These are phyloP conservation scores for Rhipidocladum racemiflorum DNA, from an alignment of 176 grass and related monocot species.

Conservation along the genomic window DNA sequence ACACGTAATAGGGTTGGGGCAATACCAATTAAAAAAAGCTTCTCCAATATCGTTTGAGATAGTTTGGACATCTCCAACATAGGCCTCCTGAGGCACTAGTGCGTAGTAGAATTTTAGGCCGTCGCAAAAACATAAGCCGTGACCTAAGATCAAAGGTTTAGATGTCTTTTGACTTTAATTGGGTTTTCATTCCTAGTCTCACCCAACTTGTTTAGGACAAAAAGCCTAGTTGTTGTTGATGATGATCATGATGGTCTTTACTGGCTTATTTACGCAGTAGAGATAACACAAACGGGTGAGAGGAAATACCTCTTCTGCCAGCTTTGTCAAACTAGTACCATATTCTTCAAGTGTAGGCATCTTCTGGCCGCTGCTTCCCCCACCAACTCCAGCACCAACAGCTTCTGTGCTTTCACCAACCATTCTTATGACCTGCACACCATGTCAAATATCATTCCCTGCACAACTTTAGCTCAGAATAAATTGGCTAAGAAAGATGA, in stretches of 20 bases:
- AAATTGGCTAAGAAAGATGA: conserved; percentile 1
- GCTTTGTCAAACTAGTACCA: conserved; percentile 96
- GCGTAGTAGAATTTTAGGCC: too few species aligned
- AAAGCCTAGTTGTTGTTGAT: too few species aligned
- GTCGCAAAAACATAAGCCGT: too few species aligned
- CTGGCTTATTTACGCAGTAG: background rate
- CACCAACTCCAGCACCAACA: conserved; percentile 87
- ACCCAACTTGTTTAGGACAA: too few species aligned
- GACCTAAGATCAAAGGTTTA: too few species aligned
- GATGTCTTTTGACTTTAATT: too few species aligned
- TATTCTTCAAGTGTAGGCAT: conserved; percentile 99
- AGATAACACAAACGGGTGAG: background rate
- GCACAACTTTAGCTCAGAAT: background rate
- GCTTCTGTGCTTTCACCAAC: conserved; percentile 95
- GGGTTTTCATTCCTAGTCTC: too few species aligned
- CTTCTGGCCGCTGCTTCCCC: conserved; percentile 88
- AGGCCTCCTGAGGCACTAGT: too few species aligned
- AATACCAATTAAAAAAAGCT: too few species aligned
- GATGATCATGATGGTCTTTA: background rate
- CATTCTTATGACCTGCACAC: conserved; percentile 91
- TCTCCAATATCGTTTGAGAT: too few species aligned
- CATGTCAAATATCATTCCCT: conserved; percentile 11
- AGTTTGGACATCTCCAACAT: too few species aligned
- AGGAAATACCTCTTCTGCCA: conserved; percentile 84
- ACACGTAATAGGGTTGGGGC: too few species aligned